Percentiles rank a stretch among this genome's conserved stretches.
phyloP scores from a whole-genome alignment of 768 basidiomycete species.

The Boletus reticuloceps region DNA sequence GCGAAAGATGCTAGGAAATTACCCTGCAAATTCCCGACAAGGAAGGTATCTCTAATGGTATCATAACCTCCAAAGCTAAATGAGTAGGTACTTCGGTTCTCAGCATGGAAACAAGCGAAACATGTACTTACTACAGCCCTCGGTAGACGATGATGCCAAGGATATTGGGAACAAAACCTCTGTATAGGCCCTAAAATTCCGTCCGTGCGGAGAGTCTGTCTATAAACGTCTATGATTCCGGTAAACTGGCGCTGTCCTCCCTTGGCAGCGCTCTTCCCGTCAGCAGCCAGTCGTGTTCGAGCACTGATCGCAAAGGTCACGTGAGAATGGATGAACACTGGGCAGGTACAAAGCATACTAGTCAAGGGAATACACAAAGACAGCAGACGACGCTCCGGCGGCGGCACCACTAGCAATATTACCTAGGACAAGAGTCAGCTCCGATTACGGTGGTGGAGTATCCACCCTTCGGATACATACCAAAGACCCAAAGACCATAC shows the following conservation, averaged over 20 bases:
- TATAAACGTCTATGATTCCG: slow-evolving; percentile 43
- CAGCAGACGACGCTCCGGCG: slow-evolving; percentile 40
- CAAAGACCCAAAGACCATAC: slow-evolving; percentile 37
- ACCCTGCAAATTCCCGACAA: slow-evolving; percentile 37
- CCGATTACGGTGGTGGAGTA: background rate
- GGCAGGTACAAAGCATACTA: slow-evolving; percentile 27
- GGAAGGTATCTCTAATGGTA: slow-evolving; percentile 36
- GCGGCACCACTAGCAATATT: slow-evolving; percentile 43
- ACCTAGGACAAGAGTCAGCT: slow-evolving; percentile 20
- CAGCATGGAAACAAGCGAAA: background rate
- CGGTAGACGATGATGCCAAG: slow-evolving; percentile 43
- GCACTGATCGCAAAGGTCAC: slow-evolving; percentile 25
- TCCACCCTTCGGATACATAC: slow-evolving; percentile 11
- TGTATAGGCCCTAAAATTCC: slow-evolving; percentile 40
- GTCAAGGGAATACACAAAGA: slow-evolving; percentile 48
- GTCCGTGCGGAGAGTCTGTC: slow-evolving; percentile 39
- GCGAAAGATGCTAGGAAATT: slow-evolving; percentile 41
- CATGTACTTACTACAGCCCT: slow-evolving; percentile 39
- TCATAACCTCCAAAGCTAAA: slow-evolving; percentile 45
- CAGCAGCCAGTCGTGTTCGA: slow-evolving; percentile 41
- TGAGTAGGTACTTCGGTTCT: background rate
- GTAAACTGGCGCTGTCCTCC: slow-evolving; percentile 41
- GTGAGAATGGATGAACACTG: background rate
- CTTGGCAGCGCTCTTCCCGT: slow-evolving; percentile 34
- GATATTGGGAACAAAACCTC: slow-evolving; percentile 42